phyloP scores from a whole-genome alignment of 306 rosid genomes.

The Malus asiatica region DNA sequence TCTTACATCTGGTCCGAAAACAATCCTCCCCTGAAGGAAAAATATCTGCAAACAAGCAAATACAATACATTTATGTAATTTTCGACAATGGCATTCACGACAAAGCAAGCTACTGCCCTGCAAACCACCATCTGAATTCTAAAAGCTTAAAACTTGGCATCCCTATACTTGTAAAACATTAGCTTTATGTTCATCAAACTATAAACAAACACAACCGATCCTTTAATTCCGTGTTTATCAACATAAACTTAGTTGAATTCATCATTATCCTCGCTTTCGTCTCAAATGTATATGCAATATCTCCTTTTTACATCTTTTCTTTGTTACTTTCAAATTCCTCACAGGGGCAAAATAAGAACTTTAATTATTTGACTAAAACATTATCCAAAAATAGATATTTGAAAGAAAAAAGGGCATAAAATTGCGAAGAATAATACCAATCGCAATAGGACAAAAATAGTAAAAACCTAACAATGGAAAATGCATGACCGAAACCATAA shows the following conservation, averaged over 20 bases:
- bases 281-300: neutral
- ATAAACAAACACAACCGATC: neutral
- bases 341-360: neutral
- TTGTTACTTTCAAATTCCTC: neutral
- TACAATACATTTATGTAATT: neutral
- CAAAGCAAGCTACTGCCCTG: neutral
- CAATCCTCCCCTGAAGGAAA: conserved; percentile 83
- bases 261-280: neutral
- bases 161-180: neutral
- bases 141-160: neutral
- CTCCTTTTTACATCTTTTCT: neutral
- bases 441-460: neutral
- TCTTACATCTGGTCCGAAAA: conserved; percentile 99
- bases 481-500: neutral
- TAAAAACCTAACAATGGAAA: neutral
- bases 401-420: neutral
- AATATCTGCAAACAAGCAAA: conserved; percentile 62
- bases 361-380: neutral
- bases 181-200: neutral
- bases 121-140: neutral
- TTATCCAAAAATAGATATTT: neutral
- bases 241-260: neutral
- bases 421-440: neutral
- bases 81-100: neutral
- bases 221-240: neutral